These are phyloP conservation scores for Aspergillus ellipticus DNA, from an alignment of 495 filamentous ascomycete genomes.

Conservation along the genomic window DNA sequence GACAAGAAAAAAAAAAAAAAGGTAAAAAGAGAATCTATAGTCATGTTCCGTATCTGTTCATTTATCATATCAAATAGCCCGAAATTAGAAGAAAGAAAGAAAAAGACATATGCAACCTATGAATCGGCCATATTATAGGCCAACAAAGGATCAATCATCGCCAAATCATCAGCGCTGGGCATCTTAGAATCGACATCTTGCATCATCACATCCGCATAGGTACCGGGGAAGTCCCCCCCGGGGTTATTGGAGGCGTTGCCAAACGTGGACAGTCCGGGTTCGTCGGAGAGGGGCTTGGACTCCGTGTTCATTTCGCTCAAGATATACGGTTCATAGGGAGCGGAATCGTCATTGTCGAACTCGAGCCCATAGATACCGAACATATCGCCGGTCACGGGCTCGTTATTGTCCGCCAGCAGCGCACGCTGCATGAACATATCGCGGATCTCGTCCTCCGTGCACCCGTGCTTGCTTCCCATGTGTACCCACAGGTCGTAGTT, in stretches of 20 bases:
- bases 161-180: slow-evolving; percentile 31
- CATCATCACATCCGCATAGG: slow-evolving; percentile 27
- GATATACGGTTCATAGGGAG: slow-evolving; percentile 18
- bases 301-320: slow-evolving; percentile 2
- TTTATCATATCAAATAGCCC: not conserved
- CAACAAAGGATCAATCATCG: slow-evolving; percentile 35
- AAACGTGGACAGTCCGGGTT: not conserved
- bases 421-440: slow-evolving; percentile 43
- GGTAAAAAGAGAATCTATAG: not conserved
- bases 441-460: slow-evolving; percentile 48
- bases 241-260: not conserved
- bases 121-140: slow-evolving; percentile 29
- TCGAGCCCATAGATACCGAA: slow-evolving; percentile 46
- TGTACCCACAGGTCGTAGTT: slow-evolving; percentile 67
- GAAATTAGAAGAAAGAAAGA: not conserved
- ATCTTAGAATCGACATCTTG: slow-evolving; percentile 30
- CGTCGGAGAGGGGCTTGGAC: not conserved
- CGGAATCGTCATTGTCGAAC: slow-evolving; percentile 26
- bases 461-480: slow-evolving; percentile 51
- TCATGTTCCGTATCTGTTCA: not conserved
- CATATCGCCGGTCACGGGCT: slow-evolving; percentile 24
- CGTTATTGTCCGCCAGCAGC: slow-evolving; percentile 29
- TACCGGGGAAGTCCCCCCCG: not conserved
- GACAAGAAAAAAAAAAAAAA: not conserved
- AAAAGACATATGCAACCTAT: slow-evolving; percentile 6